A percentile compares a stretch with the other conserved stretches of the same genome.
phyloP scores from a whole-genome alignment of 2,329 filamentous ascomycete genomes.

The Colletotrichum sansevieriae region DNA sequence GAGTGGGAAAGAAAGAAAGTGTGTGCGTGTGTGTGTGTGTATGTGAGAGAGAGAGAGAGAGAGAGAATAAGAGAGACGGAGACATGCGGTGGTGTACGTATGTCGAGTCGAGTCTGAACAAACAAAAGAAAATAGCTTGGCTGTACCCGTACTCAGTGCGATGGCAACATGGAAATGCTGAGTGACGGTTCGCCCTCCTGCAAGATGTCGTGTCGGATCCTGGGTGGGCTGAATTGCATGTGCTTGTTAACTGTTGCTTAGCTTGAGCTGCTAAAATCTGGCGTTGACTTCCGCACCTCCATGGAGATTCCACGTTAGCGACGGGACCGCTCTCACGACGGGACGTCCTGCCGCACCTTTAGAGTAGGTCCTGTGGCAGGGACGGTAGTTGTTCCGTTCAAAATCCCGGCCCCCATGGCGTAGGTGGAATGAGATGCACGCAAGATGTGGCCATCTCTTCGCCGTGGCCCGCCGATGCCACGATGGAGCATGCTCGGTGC shows the following conservation, averaged over 20 bases:
- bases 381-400: constrained; percentile 18
- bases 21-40: too few relatives aligned
- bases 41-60: too few relatives aligned
- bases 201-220: constrained; percentile 1
- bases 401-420: background rate
- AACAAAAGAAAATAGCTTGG: background rate
- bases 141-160: too few relatives aligned
- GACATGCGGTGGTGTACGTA: background rate
- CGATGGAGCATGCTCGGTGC: constrained; percentile 28
- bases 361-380: background rate
- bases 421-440: constrained; percentile 38
- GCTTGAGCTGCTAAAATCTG: constrained; percentile 18
- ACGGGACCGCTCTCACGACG: constrained; percentile 16
- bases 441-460: constrained; percentile 34
- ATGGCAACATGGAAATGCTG: background rate
- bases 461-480: constrained; percentile 23
- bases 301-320: constrained; percentile 19
- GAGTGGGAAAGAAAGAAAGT: background rate
- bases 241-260: background rate
- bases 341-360: constrained; percentile 13
- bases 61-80: too few relatives aligned
- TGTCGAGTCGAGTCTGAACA: constrained; percentile 7
- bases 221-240: background rate
- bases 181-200: constrained; percentile 5
- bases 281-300: constrained; percentile 2